Base-by-base conservation (phyloP, 2,329 filamentous ascomycete genomes). In the Clarireedia sp. region DNA sequence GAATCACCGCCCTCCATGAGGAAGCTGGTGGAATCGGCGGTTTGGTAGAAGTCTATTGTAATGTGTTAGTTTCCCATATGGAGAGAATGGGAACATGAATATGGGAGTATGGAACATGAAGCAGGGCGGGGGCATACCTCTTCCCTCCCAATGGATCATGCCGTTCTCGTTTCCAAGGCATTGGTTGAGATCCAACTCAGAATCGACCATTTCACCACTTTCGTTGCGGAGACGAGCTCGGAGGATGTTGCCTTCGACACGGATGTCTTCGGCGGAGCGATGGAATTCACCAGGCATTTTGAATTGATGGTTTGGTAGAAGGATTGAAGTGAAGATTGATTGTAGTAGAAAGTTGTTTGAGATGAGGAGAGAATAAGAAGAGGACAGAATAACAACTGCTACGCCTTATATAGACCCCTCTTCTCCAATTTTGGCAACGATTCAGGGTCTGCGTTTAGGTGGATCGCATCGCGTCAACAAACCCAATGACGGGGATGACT, bases 141-240 rank as follows among this genome's bases (percentile, higher is more conserved):
- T 41, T 12, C 69, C 71, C 23, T 65, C 71, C 73, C 73, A 75
- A 6, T 62, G 46, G 43, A 73, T 64, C 5, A 56, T 47, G n/a
- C 81, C 80, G 61, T 78, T 65, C 19, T 75, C 62, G 68, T 83
- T 83, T 57, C 68, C 67, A 53, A 84, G 72, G 57, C 76, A 71
- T 73, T 82, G 78, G 2, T 74, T 66, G 5, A 84, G 73, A 71
- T 84, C 83, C 60, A 83, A 60, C 61, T 83, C 73, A 38, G 72
- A 68, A 6, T 67, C 56, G 1, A 69, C 56, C 1, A 56, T 52
- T 17, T 79, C 69, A 40, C 78, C 78, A 0, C 77, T 70, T 1
- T 66, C 48, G 33, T 74, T 72, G 40, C 57, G 63, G 33, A 83
- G 72, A 0, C 47, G 57, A 38, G 79, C 79, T 17, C 79, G 77